Base-by-base conservation (phyloP, 768 basidiomycete species). In the Suillus spraguei region DNA sequence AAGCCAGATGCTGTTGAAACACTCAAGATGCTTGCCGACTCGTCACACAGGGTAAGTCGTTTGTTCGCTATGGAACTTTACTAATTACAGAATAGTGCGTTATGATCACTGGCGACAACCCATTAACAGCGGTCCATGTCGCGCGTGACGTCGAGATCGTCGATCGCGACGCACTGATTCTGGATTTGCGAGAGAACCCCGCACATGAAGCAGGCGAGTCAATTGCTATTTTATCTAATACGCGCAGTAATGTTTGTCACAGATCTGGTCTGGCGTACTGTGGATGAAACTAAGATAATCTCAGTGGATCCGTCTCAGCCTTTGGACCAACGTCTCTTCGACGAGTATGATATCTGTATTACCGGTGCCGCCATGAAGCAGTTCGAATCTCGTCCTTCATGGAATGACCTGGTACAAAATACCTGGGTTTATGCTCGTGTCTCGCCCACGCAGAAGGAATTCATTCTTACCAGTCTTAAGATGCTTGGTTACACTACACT, bases 71-170 rank as follows among this genome's bases (percentile, higher is more conserved):
- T 24, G 44, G 3, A 39, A 35, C 22, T 46, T 55, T 56, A 5
- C 61, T 36, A 20, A 60, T 50, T 20, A 5, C 7, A 61, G 38
- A 28, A 24, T 63, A 97, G 95, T 99, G 97, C 74, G 83, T 99
- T 63, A 99, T 99, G 97, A 99, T 99, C 66, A 99, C 97, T 53
- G 97, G 97, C 42, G 97, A 99, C 75, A 99, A 99, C 74, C 97
- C 97, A 9, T 79, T 99, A 60, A 99, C 97, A 0, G 97, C 97
- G 9, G 89, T 93, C 0, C 97, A 99, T 72, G 96, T 99, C 52
- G 97, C 97, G 20, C 85, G 85, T 32, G 95, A 97, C 71, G 97
- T 99, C 9, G 97, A 99, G 71, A 99, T 99, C 65, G 90, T 99
- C 22, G 97, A 99, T 71, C 88, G 96, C 33, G 94, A 97, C 5